phyloP scores from a whole-genome alignment of 1,284 basidiomycete genomes.

The Naganishia sp. region DNA sequence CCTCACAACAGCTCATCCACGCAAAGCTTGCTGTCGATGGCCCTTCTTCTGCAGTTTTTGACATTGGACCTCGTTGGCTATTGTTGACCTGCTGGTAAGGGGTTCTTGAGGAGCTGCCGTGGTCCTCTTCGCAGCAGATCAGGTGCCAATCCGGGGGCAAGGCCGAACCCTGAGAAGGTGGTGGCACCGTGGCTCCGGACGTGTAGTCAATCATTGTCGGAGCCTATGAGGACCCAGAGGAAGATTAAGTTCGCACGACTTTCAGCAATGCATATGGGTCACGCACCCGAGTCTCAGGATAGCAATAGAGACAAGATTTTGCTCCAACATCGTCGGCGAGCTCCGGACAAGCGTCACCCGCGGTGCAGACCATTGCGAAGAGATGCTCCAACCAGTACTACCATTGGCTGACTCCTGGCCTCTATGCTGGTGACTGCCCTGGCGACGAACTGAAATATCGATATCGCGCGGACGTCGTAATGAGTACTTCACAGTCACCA shows the following conservation, averaged over 20 bases:
- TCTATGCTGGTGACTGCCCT: conserved; percentile 18
- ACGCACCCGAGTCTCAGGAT: conserved; percentile 17
- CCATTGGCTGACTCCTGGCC: conserved; percentile 10
- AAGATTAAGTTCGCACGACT: neutral
- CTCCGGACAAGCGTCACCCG: conserved; percentile 13
- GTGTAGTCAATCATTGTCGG: conserved; percentile 2
- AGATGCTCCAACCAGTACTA: neutral
- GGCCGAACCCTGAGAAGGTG: neutral
- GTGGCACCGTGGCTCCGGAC: neutral
- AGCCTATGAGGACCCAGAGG: neutral
- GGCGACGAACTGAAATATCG: conserved; percentile 3
- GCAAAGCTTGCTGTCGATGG: conserved; percentile 7
- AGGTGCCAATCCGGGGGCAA: conserved; percentile 29
- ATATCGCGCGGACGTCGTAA: conserved; percentile 8
- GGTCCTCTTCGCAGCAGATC: conserved; percentile 31
- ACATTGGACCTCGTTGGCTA: neutral
- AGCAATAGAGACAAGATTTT: conserved; percentile 16
- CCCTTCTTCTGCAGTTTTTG: neutral
- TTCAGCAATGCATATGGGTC: neutral
- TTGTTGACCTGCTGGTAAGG: neutral
- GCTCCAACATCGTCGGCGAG: conserved; percentile 14
- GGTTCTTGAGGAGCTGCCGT: conserved; percentile 23
- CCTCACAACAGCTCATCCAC: conserved; percentile 26
- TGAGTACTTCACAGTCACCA: conserved; percentile 23
- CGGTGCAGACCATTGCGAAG: conserved; percentile 17